Conservation (phyloP, 148 eudicot genomes). For the Dysphania ambrosioides region DNA sequence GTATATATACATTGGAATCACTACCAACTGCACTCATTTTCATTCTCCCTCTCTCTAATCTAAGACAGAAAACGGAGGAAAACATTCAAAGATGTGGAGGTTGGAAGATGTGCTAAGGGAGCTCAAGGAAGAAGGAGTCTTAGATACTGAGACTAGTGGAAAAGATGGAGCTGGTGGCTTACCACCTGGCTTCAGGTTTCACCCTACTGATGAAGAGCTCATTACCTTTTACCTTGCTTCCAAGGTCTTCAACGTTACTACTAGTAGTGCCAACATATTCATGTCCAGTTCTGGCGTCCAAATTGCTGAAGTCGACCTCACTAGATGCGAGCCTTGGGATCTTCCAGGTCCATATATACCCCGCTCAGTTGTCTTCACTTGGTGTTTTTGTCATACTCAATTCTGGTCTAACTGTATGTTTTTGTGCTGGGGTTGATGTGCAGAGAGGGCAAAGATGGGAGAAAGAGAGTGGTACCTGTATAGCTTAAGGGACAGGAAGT, state of each 20-base stretch:
- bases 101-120: constrained; percentile 57
- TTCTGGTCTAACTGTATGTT: no score
- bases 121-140: constrained; percentile 32
- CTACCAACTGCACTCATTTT: background rate
- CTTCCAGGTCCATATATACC: constrained; percentile 55
- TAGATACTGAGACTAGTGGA: background rate
- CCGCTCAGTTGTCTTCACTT: background rate
- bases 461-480: constrained; percentile 82
- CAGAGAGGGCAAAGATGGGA: constrained; percentile 75
- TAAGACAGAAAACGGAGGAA: background rate
- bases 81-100: constrained; percentile 38
- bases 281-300: constrained; percentile 27
- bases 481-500: constrained; percentile 73
- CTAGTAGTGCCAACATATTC: background rate
- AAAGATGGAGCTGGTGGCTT: constrained; percentile 38
- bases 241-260: constrained; percentile 37
- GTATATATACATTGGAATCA: background rate
- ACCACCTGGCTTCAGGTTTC: constrained; percentile 75
- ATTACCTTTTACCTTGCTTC: constrained; percentile 71
- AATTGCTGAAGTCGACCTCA: constrained; percentile 76
- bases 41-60: background rate
- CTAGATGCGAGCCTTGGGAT: constrained; percentile 81
- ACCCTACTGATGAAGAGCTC: constrained; percentile 82
- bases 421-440: background rate
- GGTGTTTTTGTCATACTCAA: background rate